Base-by-base conservation (phyloP, 306 rosid species). In the Hylodesmum podocarpum region DNA sequence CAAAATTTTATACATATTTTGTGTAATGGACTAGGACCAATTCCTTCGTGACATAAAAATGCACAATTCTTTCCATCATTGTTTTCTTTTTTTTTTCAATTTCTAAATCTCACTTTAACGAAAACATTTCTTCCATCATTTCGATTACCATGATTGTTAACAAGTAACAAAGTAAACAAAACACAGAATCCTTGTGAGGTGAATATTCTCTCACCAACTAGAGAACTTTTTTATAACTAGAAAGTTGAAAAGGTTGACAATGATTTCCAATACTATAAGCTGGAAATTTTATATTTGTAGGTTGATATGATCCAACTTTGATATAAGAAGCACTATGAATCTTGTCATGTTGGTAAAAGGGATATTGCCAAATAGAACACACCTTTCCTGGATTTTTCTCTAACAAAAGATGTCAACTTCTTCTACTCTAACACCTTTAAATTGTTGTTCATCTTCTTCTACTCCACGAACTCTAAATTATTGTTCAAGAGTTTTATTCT, bases 311-410 rank as follows among this genome's bases (percentile, higher is more conserved):
- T 12, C 37, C 4, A 0, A 0, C 22, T 36, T 18, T 54, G 16
- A 55, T 54, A 24, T 73, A 73, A 73, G 78, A 73, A 73, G 78
- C 29, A 18, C 40, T 5, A 1, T 0, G 14, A 53, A 73, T 37
- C 8, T 57, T 27, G 12, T 73, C 29, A 21, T 11, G 3, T 54
- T 40, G 25, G 11, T 55, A 19, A 37, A 18, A 4, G 22, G 7
- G 66, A 24, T 55, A 57, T 8, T 37, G 15, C 40, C 29, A 73
- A 28, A 40, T 73, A 2, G n/a, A 36, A 34, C n/a, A n/a, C n/a
- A n/a, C n/a, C n/a, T n/a, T n/a, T n/a, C n/a, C n/a, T n/a, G n/a
- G n/a, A n/a, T n/a, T n/a, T n/a, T n/a, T n/a, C n/a, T n/a, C n/a
- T n/a, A n/a, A n/a, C n/a, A n/a, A n/a, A n/a, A n/a, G n/a, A n/a